These are phyloP conservation scores for Rhinocladiella similis DNA, from an alignment of 2,329 filamentous ascomycete genomes.

Conservation along the genomic window DNA sequence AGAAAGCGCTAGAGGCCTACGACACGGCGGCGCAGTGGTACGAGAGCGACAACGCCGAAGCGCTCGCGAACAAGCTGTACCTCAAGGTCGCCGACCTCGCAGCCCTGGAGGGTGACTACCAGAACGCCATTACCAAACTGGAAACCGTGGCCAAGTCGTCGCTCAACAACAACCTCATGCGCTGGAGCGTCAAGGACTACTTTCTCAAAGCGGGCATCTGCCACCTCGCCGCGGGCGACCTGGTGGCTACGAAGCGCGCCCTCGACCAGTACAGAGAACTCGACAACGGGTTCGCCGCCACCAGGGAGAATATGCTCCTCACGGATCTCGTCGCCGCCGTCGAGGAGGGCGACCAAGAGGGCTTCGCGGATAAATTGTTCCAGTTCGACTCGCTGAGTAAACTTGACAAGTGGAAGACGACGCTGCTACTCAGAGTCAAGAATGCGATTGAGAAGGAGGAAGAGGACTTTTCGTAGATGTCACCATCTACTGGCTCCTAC, in stretches of 20 bases:
- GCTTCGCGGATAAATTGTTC: conserved; percentile 82
- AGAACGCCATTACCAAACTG: conserved; percentile 76
- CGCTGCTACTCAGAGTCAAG: conserved; percentile 79
- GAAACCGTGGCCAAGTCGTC: conserved; percentile 78
- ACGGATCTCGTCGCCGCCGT: conserved; percentile 73
- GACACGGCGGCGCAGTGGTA: conserved; percentile 87
- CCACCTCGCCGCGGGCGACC: conserved; percentile 73
- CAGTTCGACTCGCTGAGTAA: conserved; percentile 91
- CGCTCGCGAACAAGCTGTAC: conserved; percentile 90
- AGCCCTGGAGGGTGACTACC: conserved; percentile 80
- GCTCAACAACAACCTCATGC: conserved; percentile 88
- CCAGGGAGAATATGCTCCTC: conserved; percentile 79
- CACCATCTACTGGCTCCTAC: too few relatives aligned
- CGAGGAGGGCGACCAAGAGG: conserved; percentile 75
- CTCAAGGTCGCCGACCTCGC: conserved; percentile 88
- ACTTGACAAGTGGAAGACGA: conserved; percentile 96
- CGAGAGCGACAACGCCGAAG: conserved; percentile 79
- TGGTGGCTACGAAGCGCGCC: conserved; percentile 75
- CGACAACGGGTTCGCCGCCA: conserved; percentile 73
- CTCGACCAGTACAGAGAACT: conserved; percentile 79
- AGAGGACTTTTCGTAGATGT: conserved; percentile 67
- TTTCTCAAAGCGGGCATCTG: conserved; percentile 92
- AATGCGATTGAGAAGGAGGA: conserved; percentile 71
- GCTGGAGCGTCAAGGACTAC: conserved; percentile 93
- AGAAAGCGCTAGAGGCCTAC: conserved; percentile 78